A percentile compares a stretch with the other conserved stretches of the same genome.
These are phyloP conservation scores for Colletotrichum salicis DNA, from an alignment of 2,329 filamentous ascomycete genomes.

Conservation along the genomic window DNA sequence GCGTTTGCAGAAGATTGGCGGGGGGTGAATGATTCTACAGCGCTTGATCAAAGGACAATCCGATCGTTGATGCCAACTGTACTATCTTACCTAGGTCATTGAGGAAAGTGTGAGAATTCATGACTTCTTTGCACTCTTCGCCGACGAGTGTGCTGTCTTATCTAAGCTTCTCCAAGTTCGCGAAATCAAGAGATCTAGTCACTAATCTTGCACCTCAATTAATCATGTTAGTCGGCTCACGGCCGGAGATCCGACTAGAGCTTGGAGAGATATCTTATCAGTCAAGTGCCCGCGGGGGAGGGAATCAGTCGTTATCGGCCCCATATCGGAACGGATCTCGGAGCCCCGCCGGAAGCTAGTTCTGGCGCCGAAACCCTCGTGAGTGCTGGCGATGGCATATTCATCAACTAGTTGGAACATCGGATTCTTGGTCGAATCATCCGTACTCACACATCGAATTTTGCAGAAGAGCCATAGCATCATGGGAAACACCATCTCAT, in stretches of 20 bases:
- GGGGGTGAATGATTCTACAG: no score
- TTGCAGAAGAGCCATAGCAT: not conserved
- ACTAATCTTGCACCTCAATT: no score
- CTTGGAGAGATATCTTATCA: not conserved
- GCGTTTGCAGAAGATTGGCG: no score
- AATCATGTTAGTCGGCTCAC: not conserved
- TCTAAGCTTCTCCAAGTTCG: not conserved
- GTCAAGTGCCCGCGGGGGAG: not conserved
- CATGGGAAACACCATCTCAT: conserved; percentile 44
- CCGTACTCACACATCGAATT: not conserved
- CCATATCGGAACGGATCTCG: conserved; percentile 13
- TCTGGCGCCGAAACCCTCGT: not conserved
- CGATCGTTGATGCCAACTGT: not conserved
- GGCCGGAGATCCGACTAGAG: not conserved
- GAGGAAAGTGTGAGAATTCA: not conserved
- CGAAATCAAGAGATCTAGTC: no score
- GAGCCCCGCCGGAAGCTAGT: not conserved
- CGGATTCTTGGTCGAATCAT: not conserved
- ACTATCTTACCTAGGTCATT: not conserved
- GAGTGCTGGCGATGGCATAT: not conserved
- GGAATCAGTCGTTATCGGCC: conserved; percentile 8
- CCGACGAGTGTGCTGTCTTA: not conserved
- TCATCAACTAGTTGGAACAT: no score
- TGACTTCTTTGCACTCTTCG: not conserved
- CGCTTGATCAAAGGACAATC: not conserved